Evolutionary conservation across 2,329 filamentous ascomycete species (phyloP).

Genomic region (Calonectria ilicicola): DNA sequence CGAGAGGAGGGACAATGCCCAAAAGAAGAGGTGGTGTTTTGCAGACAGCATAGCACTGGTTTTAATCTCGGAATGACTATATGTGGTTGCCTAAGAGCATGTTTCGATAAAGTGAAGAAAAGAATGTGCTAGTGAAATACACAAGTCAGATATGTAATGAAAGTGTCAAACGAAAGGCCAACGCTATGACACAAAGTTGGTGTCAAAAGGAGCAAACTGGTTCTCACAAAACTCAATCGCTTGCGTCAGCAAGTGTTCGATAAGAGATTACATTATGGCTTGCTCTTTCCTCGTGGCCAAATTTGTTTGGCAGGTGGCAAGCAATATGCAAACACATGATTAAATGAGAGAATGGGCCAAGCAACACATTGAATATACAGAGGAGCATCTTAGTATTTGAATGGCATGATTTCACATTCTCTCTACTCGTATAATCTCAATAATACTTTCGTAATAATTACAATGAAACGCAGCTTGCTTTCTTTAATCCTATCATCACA

Average conservation of each 20-base stretch:
- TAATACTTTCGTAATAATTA: no score
- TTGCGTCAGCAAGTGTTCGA: background rate
- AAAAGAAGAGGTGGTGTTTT: slow-evolving; percentile 31
- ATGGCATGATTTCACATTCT: no score
- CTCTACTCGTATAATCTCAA: no score
- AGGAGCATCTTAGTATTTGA: no score
- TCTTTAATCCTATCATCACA: no score
- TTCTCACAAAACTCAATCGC: no score
- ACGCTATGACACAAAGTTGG: background rate
- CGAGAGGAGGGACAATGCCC: slow-evolving; percentile 30
- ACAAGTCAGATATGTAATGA: background rate
- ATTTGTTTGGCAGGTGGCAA: background rate
- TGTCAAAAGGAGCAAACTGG: background rate
- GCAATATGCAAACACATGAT: background rate
- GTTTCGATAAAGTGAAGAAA: background rate
- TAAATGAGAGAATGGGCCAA: background rate
- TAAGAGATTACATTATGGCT: no score
- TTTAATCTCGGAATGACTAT: background rate
- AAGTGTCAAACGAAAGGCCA: background rate
- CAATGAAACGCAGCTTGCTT: no score
- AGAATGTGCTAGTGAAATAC: background rate
- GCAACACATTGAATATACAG: no score
- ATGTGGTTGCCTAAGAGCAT: background rate
- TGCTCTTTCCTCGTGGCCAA: background rate
- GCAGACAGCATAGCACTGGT: slow-evolving; percentile 31